phyloP scores from a whole-genome alignment of 352 stramenopile species.

The Thalassiosira ordinaria region DNA sequence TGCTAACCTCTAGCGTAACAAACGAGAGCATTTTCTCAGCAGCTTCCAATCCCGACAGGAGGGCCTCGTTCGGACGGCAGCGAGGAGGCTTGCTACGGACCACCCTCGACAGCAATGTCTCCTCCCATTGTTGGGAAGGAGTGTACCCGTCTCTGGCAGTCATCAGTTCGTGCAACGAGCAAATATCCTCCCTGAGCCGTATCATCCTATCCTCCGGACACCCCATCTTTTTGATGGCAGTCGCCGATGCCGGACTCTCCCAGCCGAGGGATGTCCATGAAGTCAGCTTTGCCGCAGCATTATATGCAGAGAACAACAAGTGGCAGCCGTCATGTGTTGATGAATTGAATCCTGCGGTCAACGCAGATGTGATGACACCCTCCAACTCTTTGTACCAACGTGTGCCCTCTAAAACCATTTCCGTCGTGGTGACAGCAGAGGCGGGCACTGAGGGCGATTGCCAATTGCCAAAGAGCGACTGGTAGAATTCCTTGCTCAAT shows the following conservation, averaged over 20 bases:
- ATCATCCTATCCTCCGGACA: constrained; percentile 37
- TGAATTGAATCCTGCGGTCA: constrained; percentile 66
- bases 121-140: neutral
- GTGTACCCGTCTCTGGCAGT: neutral
- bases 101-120: constrained; percentile 20
- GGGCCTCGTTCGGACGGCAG: constrained; percentile 18
- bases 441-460: constrained; percentile 61
- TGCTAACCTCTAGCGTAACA: constrained; percentile 19
- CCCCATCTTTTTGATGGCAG: constrained; percentile 25
- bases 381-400: constrained; percentile 40
- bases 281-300: constrained; percentile 59
- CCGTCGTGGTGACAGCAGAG: constrained; percentile 1
- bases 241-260: constrained; percentile 22
- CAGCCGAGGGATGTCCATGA: constrained; percentile 35
- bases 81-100: constrained; percentile 9
- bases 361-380: constrained; percentile 36
- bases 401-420: constrained; percentile 17
- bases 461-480: constrained; percentile 73
- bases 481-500: constrained; percentile 61
- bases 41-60: constrained; percentile 31
- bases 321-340: constrained; percentile 65
- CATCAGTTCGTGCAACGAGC: constrained; percentile 39
- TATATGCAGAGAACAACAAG: constrained; percentile 81
- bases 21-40: constrained; percentile 36
- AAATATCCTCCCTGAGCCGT: constrained; percentile 49